Conservation (phyloP, 176 grass and related monocot genomes). For the Carex cristatella region DNA sequence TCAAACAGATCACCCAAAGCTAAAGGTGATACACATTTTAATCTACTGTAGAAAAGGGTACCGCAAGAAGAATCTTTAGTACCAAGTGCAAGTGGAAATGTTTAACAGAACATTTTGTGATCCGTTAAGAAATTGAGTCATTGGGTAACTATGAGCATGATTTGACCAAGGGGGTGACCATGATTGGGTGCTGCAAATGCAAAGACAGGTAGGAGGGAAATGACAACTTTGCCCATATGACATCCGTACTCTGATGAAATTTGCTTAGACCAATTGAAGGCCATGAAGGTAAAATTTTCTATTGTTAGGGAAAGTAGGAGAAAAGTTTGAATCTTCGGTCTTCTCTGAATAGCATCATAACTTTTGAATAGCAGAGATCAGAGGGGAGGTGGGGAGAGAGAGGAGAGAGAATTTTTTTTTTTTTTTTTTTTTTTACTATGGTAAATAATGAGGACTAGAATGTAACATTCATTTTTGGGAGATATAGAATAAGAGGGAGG, state of each 20-base stretch:
- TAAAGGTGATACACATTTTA: background rate
- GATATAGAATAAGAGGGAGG: slow-evolving; percentile 18
- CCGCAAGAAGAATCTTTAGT: slow-evolving; percentile 8
- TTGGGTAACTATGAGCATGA: slow-evolving; percentile 33
- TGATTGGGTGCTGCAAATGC: slow-evolving; percentile 27
- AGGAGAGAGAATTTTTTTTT: slow-evolving; percentile 29
- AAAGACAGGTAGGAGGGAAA: background rate
- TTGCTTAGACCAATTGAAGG: background rate
- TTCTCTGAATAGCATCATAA: slow-evolving; percentile 37
- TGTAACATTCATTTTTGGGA: slow-evolving; percentile 10
- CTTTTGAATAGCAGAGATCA: slow-evolving; percentile 32
- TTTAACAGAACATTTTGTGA: background rate
- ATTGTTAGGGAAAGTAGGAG: slow-evolving; percentile 22
- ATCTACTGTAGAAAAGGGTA: background rate
- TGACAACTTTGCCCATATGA: slow-evolving; percentile 27
- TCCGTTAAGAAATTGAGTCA: slow-evolving; percentile 11
- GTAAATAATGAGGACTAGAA: slow-evolving; percentile 33
- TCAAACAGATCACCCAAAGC: background rate
- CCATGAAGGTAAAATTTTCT: background rate
- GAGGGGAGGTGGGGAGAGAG: slow-evolving; percentile 5
- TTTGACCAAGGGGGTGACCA: slow-evolving; percentile 60
- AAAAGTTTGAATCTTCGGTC: slow-evolving; percentile 18
- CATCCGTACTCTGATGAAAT: background rate
- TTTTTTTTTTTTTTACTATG: slow-evolving; percentile 34
- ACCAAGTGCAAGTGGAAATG: background rate